phyloP scores from a whole-genome alignment of 805 yeast species.

The Candida glaebosa region DNA sequence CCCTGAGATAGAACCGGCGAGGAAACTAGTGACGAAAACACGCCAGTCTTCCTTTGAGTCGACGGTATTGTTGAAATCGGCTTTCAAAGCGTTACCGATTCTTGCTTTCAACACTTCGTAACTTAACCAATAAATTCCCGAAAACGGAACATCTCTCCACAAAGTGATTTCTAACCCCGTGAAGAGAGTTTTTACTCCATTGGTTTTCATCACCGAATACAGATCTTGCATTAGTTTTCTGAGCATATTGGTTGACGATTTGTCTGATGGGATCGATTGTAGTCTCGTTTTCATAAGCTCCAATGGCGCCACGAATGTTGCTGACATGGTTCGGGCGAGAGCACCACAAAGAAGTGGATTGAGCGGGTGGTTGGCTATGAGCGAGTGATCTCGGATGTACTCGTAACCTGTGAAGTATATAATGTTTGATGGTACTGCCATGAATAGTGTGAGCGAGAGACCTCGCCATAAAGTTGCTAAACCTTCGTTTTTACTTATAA shows the following conservation, averaged over 20 bases:
- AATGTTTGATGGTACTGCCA: slow-evolving; percentile 92
- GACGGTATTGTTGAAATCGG: slow-evolving; percentile 17
- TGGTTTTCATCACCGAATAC: slow-evolving; percentile 42
- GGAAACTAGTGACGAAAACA: slow-evolving; percentile 60
- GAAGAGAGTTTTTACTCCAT: slow-evolving; percentile 68
- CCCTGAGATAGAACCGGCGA: slow-evolving; percentile 84
- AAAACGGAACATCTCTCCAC: slow-evolving; percentile 97
- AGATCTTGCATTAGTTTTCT: slow-evolving; percentile 53
- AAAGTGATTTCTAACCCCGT: slow-evolving; percentile 83
- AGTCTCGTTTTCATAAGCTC: slow-evolving; percentile 85
- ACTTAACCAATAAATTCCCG: slow-evolving; percentile 91
- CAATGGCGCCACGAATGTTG: slow-evolving; percentile 80
- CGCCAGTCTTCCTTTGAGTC: slow-evolving; percentile 34
- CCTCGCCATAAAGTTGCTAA: slow-evolving; percentile 83
- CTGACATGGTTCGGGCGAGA: slow-evolving; percentile 76
- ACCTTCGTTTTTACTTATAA: slow-evolving; percentile 74
- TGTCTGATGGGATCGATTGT: slow-evolving; percentile 73
- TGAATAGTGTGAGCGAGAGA: slow-evolving; percentile 69
- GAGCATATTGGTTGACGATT: slow-evolving; percentile 26
- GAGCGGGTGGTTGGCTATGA: slow-evolving; percentile 40
- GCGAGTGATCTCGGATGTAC: slow-evolving; percentile 69
- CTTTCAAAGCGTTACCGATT: slow-evolving; percentile 19
- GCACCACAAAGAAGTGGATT: slow-evolving; percentile 88
- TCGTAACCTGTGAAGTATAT: slow-evolving; percentile 95
- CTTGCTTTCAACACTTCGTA: slow-evolving; percentile 53